Percentiles rank a stretch among this genome's conserved stretches.
These are phyloP conservation scores for Eragrostis curvula DNA, from an alignment of 176 grass and related monocot species.

Conservation along the genomic window DNA sequence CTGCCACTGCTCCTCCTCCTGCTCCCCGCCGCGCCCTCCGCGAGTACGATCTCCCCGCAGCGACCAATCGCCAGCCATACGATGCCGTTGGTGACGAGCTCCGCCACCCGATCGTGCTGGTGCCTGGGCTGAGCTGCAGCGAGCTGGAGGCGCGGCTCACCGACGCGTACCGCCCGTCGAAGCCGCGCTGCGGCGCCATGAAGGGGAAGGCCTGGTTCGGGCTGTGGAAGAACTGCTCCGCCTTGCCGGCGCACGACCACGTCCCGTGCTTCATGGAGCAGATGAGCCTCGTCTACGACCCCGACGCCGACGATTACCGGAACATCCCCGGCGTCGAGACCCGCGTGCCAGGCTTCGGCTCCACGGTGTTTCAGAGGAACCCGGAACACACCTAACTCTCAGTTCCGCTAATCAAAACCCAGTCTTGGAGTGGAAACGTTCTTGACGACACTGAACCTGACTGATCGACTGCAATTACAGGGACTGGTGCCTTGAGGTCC, in stretches of 20 bases:
- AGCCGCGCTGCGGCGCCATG: not conserved
- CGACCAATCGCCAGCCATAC: too few relatives aligned
- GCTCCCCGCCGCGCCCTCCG: not conserved
- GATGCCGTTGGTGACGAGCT: not conserved
- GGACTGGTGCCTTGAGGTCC: not conserved
- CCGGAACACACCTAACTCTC: too few relatives aligned
- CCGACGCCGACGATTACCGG: not conserved
- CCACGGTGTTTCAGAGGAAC: not conserved
- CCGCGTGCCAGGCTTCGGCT: not conserved
- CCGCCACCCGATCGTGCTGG: not conserved
- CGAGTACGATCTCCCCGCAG: not conserved
- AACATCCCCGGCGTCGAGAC: slow-evolving; percentile 18
- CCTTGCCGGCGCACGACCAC: not conserved
- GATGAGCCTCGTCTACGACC: slow-evolving; percentile 30
- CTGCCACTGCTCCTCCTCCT: not conserved
- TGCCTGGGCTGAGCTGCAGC: slow-evolving; percentile 4
- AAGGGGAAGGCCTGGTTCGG: slow-evolving; percentile 15
- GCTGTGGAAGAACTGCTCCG: not conserved
- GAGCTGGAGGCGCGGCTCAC: slow-evolving; percentile 22
- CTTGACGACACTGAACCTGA: too few relatives aligned
- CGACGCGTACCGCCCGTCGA: not conserved
- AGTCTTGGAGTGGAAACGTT: too few relatives aligned
- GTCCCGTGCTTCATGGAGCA: slow-evolving; percentile 23
- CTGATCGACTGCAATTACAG: not conserved
- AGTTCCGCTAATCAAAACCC: too few relatives aligned